phyloP scores from a whole-genome alignment of 2,329 filamentous ascomycete species.

The Gyromitra esculenta region DNA sequence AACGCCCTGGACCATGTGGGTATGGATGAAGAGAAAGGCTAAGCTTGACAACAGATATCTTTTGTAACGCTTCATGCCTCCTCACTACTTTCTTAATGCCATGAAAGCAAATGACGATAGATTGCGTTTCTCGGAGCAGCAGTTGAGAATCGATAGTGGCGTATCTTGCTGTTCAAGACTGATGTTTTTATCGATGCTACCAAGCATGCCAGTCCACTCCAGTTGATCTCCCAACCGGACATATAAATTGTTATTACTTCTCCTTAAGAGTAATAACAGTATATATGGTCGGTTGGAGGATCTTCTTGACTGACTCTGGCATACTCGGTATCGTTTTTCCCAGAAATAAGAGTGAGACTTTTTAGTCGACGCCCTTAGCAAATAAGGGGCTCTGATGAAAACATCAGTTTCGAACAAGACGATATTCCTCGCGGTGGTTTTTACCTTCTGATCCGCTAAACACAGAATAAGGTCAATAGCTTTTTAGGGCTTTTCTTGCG shows the following conservation, averaged over 20 bases:
- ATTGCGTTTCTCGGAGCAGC: constrained; percentile 27
- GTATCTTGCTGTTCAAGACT: constrained; percentile 28
- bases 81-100: neutral
- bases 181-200: constrained; percentile 4
- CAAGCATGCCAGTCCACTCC: neutral
- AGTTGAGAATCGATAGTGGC: neutral
- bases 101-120: neutral
- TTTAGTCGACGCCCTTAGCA: neutral
- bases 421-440: constrained; percentile 27
- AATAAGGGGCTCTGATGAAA: constrained; percentile 6
- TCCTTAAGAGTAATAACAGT: neutral
- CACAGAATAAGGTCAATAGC: constrained; percentile 5
- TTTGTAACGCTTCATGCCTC: neutral
- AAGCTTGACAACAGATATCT: neutral
- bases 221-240: neutral
- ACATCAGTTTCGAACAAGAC: constrained; percentile 36
- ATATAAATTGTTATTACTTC: neutral
- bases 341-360: neutral
- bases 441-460: constrained; percentile 11
- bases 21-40: neutral
- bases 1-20: neutral
- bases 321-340: constrained; percentile 8
- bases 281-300: neutral
- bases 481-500: neutral
- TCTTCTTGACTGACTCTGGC: constrained; percentile 9